phyloP scores from a whole-genome alignment of 2,329 filamentous ascomycete genomes.

The Trichoderma guizhouense region DNA sequence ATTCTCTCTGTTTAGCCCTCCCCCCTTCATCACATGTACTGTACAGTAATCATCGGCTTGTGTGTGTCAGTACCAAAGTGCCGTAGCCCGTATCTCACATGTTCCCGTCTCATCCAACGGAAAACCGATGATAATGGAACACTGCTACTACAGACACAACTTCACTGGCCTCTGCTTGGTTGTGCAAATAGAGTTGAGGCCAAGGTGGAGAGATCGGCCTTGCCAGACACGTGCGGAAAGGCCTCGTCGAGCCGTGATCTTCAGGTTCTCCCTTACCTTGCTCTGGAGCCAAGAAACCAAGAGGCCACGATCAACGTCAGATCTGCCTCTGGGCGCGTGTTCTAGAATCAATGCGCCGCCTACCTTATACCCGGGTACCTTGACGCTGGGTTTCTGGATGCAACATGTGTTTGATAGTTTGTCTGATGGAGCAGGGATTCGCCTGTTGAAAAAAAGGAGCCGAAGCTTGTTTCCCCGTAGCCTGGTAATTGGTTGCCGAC shows the following conservation, averaged over 20 bases:
- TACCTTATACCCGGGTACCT: not conserved
- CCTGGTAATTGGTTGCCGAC: not conserved
- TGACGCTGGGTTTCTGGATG: not conserved
- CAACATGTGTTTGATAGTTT: not conserved
- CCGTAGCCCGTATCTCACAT: not conserved
- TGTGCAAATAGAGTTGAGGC: constrained; percentile 15
- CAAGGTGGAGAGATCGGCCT: constrained; percentile 17
- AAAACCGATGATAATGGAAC: not conserved
- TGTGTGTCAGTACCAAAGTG: not conserved
- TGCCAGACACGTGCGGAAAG: constrained; percentile 12
- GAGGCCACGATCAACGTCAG: constrained; percentile 8
- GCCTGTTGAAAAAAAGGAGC: not conserved
- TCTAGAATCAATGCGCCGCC: not conserved
- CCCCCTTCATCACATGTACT: not conserved
- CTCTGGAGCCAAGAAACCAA: constrained; percentile 2
- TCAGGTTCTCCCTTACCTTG: not conserved
- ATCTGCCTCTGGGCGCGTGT: not conserved
- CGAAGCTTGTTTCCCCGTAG: not conserved
- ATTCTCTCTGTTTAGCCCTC: not conserved
- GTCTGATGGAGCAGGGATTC: not conserved
- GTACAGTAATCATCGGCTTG: not conserved
- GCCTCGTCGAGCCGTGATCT: constrained; percentile 12
- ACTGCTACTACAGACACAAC: too few relatives aligned
- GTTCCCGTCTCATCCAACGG: not conserved
- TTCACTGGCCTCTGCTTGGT: not conserved